phyloP scores from a whole-genome alignment of 1,284 basidiomycete species.

The Trametes pubescens region DNA sequence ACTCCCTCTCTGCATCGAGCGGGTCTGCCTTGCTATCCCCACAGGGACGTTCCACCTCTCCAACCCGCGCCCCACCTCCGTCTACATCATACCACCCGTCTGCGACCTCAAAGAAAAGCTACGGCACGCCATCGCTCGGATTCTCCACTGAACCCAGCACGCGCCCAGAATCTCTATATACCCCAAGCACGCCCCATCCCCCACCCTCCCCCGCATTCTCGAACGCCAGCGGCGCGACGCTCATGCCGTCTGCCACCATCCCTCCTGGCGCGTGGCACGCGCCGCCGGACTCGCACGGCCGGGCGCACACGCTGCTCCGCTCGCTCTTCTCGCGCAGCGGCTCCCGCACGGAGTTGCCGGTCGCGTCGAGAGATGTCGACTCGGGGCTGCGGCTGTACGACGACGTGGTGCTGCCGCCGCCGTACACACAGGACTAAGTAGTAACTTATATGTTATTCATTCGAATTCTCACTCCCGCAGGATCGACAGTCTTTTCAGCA shows the following conservation, averaged over 20 bases:
- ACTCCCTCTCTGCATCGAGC: neutral
- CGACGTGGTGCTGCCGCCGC: slow-evolving; percentile 25
- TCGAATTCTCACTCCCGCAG: too few relatives aligned
- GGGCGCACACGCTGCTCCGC: slow-evolving; percentile 21
- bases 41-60: neutral
- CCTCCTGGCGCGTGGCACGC: slow-evolving; percentile 28
- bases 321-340: slow-evolving; percentile 14
- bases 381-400: slow-evolving; percentile 29
- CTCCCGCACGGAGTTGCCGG: neutral
- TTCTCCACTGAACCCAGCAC: neutral
- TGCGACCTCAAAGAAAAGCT: neutral
- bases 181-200: neutral
- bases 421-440: slow-evolving; percentile 19
- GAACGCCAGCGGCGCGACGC: neutral
- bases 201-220: neutral
- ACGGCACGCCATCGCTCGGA: neutral
- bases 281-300: slow-evolving; percentile 17
- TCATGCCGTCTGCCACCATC: slow-evolving; percentile 3
- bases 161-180: neutral
- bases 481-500: neutral
- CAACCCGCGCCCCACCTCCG: neutral
- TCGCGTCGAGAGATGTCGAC: slow-evolving; percentile 16
- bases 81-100: neutral
- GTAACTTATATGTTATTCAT: neutral
- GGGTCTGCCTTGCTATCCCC: neutral